phyloP scores from a whole-genome alignment of 306 rosid genomes.

The Crotalaria pallida region DNA sequence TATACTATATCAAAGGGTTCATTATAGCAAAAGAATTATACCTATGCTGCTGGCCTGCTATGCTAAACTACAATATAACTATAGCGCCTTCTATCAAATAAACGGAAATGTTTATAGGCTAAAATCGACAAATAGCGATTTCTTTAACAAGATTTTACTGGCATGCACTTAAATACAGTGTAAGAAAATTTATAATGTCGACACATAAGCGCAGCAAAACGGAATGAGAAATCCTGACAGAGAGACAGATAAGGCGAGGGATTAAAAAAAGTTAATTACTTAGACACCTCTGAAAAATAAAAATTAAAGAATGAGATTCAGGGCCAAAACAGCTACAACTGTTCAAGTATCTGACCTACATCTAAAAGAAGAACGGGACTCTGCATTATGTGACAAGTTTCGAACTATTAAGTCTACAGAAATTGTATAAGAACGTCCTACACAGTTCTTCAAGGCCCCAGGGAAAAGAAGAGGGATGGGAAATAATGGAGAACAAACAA shows the following conservation, averaged over 20 bases:
- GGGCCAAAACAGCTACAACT: constrained; percentile 45
- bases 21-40: not conserved
- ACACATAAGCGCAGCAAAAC: not conserved
- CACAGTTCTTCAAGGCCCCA: constrained; percentile 26
- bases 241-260: not conserved
- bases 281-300: constrained; percentile 32
- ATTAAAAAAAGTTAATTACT: not conserved
- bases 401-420: constrained; percentile 44
- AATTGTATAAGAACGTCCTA: constrained; percentile 26
- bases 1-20: too few species aligned
- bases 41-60: too few species aligned
- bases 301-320: constrained; percentile 74
- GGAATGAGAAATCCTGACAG: not conserved
- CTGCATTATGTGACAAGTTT: constrained; percentile 35
- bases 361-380: constrained; percentile 38
- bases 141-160: too few species aligned
- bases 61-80: not conserved
- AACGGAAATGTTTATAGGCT: too few species aligned
- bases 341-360: constrained; percentile 55
- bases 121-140: not conserved
- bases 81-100: not conserved
- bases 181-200: too few species aligned
- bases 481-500: constrained; percentile 4
- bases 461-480: not conserved
- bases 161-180: too few species aligned